phyloP scores from a whole-genome alignment of 148 eudicot species.

The Heliosperma pusillum region DNA sequence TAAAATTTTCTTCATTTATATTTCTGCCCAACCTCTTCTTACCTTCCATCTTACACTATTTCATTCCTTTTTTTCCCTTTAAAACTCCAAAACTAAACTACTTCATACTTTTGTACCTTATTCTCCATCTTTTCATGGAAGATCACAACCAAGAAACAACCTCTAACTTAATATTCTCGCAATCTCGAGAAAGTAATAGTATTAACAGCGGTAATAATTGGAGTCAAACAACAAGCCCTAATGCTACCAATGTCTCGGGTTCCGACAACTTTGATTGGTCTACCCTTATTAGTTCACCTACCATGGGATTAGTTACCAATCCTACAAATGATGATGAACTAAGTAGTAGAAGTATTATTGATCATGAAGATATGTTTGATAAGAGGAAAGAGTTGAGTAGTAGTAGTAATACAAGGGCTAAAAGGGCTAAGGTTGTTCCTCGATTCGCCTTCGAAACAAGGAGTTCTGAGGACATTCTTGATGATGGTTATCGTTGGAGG shows the following conservation, averaged over 20 bases:
- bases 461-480: slow-evolving; percentile 64
- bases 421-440: slow-evolving; percentile 22
- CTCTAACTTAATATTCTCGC: neutral
- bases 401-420: slow-evolving; percentile 12
- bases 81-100: neutral
- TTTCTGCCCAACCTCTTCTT: slow-evolving; percentile 26
- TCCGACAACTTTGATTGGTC: slow-evolving; percentile 30
- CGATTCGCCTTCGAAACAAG: slow-evolving; percentile 52
- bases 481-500: slow-evolving; percentile 74
- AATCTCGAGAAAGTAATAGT: too few relatives aligned
- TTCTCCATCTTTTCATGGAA: neutral
- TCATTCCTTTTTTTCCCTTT: neutral
- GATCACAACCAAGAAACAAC: neutral
- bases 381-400: neutral
- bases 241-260: neutral
- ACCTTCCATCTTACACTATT: slow-evolving; percentile 8
- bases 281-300: slow-evolving; percentile 19
- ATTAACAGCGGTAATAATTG: too few relatives aligned
- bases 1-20: neutral
- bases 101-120: neutral
- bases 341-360: neutral
- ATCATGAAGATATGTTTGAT: slow-evolving; percentile 7
- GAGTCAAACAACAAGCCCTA: neutral
- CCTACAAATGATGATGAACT: neutral
- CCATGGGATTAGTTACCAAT: slow-evolving; percentile 10